phyloP scores from a whole-genome alignment of 73 alveolate genomes.

The Paramecium sonneborni region DNA sequence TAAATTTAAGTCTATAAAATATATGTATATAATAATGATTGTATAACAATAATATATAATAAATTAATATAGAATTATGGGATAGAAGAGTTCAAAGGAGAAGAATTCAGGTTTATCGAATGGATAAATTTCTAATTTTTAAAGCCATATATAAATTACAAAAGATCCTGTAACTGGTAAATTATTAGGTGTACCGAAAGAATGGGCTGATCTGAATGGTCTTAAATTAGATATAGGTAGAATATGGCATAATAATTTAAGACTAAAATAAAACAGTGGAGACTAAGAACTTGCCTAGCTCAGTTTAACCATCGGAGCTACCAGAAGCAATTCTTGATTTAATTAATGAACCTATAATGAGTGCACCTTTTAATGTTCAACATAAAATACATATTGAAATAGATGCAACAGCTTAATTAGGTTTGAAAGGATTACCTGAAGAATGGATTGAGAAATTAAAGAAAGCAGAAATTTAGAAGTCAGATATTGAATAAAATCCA shows the following conservation, averaged over 20 bases:
- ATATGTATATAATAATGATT: too few relatives aligned
- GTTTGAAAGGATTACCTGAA: constrained; percentile 53
- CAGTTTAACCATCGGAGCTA: constrained; percentile 55
- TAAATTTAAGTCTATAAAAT: too few relatives aligned
- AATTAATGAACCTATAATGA: constrained; percentile 25
- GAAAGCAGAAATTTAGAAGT: constrained; percentile 17
- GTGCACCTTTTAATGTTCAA: constrained; percentile 54
- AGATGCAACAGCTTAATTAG: constrained; percentile 51
- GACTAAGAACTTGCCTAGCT: constrained; percentile 50
- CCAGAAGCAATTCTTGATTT: constrained; percentile 56
- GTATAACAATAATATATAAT: neutral
- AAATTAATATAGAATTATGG: neutral
- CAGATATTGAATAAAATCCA: constrained; percentile 54
- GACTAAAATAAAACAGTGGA: constrained; percentile 59
- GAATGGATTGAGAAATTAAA: constrained; percentile 55
- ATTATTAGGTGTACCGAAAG: constrained; percentile 56
- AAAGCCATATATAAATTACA: neutral
- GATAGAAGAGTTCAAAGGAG: neutral
- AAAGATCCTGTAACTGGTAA: constrained; percentile 43
- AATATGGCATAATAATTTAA: neutral
- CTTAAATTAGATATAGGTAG: neutral
- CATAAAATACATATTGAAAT: constrained; percentile 56
- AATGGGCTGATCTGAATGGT: constrained; percentile 57
- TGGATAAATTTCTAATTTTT: neutral
- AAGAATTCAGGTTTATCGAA: neutral